Percentiles rank a stretch among this genome's conserved stretches.
Conservation (phyloP, 139 green algal species). For the Volvox reticuliferus region DNA sequence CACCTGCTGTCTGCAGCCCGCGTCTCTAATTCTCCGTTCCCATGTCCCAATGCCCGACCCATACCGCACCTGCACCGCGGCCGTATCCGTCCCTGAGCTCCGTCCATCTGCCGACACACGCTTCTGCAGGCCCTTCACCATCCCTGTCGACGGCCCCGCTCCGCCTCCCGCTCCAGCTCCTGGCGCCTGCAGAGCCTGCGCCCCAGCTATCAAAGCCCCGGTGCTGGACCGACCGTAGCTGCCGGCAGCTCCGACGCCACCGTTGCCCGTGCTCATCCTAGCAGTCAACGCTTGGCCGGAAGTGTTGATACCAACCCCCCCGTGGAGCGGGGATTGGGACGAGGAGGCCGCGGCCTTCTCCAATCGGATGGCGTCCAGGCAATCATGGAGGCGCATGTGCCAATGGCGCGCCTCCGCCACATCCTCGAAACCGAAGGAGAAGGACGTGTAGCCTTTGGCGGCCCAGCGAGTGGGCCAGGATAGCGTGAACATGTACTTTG, state of each 20-base stretch:
- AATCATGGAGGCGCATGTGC: constrained; percentile 35
- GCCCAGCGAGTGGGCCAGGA: constrained; percentile 65
- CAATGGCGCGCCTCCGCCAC: constrained; percentile 41
- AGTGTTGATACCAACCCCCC: background rate
- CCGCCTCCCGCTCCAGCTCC: no score
- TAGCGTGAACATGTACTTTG: constrained; percentile 63
- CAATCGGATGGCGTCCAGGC: background rate
- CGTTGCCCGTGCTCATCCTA: background rate
- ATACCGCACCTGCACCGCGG: no score
- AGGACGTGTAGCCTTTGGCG: constrained; percentile 63
- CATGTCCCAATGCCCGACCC: no score
- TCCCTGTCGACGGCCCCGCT: no score
- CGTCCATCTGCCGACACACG: no score
- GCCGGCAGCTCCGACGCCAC: no score
- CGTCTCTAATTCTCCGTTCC: no score
- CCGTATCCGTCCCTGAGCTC: no score
- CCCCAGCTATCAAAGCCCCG: no score
- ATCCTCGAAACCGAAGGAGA: constrained; percentile 57
- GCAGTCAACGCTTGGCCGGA: background rate
- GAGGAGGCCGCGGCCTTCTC: constrained; percentile 8
- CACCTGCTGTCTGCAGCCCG: no score
- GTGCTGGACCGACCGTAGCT: background rate
- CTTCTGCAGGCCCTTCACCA: no score
- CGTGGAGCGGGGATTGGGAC: background rate
- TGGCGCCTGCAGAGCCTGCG: no score